These are phyloP conservation scores for Diaporthe longicolla DNA, from an alignment of 2,329 filamentous ascomycete genomes.

Conservation along the genomic window DNA sequence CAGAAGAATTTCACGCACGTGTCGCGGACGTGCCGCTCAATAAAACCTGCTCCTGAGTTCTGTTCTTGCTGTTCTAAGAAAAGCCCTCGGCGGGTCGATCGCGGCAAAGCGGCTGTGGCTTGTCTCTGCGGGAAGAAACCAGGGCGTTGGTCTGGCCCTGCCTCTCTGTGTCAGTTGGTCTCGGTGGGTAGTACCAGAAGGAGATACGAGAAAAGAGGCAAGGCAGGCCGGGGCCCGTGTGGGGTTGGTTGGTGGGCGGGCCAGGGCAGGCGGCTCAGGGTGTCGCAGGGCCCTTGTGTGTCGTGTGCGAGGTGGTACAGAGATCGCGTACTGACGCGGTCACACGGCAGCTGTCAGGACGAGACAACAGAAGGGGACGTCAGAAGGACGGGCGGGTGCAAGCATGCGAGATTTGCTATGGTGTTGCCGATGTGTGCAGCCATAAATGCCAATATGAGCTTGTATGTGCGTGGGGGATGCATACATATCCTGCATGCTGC, in stretches of 20 bases:
- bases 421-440: background rate
- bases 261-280: no score
- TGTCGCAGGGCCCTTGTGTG: background rate
- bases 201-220: constrained; percentile 14
- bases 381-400: background rate
- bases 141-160: no score
- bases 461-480: background rate
- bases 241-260: background rate
- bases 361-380: background rate
- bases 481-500: no score
- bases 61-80: no score
- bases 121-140: background rate
- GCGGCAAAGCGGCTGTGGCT: constrained; percentile 14
- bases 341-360: constrained; percentile 30
- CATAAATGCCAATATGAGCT: no score
- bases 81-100: background rate
- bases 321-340: constrained; percentile 5
- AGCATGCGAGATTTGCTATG: background rate
- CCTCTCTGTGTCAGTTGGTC: background rate
- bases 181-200: constrained; percentile 20
- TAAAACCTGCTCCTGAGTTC: no score
- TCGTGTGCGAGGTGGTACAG: background rate
- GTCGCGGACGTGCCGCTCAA: background rate
- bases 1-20: background rate
- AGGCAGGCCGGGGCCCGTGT: background rate